phyloP scores from a whole-genome alignment of 441 rosid species.

The Euphorbia celastroides region DNA sequence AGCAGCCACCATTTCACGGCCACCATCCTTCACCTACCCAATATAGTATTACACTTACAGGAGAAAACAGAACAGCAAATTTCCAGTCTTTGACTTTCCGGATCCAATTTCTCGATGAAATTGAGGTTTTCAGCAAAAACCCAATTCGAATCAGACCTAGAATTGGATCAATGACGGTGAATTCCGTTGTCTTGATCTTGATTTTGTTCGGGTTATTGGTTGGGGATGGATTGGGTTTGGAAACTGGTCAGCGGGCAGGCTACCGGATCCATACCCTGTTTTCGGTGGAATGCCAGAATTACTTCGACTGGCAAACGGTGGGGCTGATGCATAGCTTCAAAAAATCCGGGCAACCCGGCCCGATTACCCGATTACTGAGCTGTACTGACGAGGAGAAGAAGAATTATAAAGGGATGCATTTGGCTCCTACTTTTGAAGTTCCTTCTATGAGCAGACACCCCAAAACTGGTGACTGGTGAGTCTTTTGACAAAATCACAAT shows the following conservation, averaged over 20 bases:
- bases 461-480: slow-evolving; percentile 59
- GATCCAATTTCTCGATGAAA: slow-evolving; percentile 20
- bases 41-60: slow-evolving; percentile 5
- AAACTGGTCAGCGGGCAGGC: slow-evolving; percentile 38
- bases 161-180: slow-evolving; percentile 32
- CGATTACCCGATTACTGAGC: slow-evolving; percentile 80
- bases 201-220: slow-evolving; percentile 21
- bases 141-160: slow-evolving; percentile 33
- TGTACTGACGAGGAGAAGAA: slow-evolving; percentile 85
- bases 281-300: slow-evolving; percentile 93
- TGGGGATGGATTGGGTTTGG: slow-evolving; percentile 30
- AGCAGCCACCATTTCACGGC: slow-evolving; percentile 3
- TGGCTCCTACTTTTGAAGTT: slow-evolving; percentile 84
- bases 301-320: slow-evolving; percentile 99
- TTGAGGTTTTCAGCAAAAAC: slow-evolving; percentile 33
- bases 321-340: slow-evolving; percentile 81
- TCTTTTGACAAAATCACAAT: background rate
- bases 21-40: slow-evolving; percentile 26
- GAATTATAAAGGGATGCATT: slow-evolving; percentile 77
- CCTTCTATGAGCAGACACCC: slow-evolving; percentile 98
- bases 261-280: slow-evolving; percentile 91
- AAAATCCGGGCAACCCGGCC: slow-evolving; percentile 87
- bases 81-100: slow-evolving; percentile 36
- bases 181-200: slow-evolving; percentile 24
- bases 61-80: background rate